Base-by-base conservation (phyloP, 352 stramenopile species). In the Globisporangium okanoganense region DNA sequence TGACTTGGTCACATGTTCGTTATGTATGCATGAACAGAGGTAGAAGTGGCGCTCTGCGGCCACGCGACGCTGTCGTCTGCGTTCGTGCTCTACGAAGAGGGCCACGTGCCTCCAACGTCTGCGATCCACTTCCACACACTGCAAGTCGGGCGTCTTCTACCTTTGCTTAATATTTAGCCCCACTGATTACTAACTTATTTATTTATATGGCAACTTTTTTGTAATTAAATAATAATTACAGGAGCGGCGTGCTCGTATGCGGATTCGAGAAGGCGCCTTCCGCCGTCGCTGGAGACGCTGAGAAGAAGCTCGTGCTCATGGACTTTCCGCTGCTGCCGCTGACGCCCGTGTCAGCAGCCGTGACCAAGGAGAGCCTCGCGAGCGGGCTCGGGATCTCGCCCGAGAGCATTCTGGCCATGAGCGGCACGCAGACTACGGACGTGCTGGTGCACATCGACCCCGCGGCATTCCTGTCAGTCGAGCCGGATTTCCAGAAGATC, bases 11-110 rank as follows among this genome's bases (percentile, higher is more conserved):
- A n/a, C n/a, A n/a, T 33, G 6, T 6, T 33, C 29, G 6, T 33
- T 33, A 33, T 33, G n/a, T n/a, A n/a, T 33, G 29, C 3, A 56
- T 9, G 10, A 33, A 20, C 47, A 76, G 78, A 29, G 10, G 53
- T 58, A 6, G 92, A 98, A 70, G 83, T 98, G 31, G 70, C 81
- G 56, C 60, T 98, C 22, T 98, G 93, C 65, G 95, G 94, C 2
- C 94, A 98, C 71, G 94, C 87, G 0, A 98, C 92, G 18, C 75
- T 98, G 22, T 84, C 92, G 0, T 79, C 87, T 18, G 89, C 92
- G 3, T 79, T 82, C 18, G 76, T 88, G 33, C 72, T 98, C 12
- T 88, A 85, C 54, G 73, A 90, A 49, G 71, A 72, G 24, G 67
- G 67, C 2, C 61, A 70, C 56, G 82, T 90, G 44, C 51, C 57